Percentiles rank a stretch among this genome's conserved stretches.
Conservation (phyloP, 2,329 filamentous ascomycete genomes). For the Fusarium scirpi region DNA sequence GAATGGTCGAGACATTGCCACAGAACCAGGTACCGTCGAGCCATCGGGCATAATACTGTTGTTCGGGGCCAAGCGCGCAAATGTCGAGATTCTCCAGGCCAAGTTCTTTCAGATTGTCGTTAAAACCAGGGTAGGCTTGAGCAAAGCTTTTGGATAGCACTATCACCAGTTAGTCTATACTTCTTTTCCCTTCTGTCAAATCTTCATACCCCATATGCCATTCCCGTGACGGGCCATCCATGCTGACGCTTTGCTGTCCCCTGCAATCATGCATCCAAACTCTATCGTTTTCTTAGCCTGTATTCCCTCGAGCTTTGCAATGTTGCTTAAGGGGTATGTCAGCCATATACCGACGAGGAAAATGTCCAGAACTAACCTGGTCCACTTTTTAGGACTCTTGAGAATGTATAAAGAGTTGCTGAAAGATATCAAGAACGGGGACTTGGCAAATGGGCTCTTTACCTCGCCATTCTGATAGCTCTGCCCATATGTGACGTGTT, state of each 20-base stretch:
- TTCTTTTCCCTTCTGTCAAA: background rate
- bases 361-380: background rate
- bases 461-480: background rate
- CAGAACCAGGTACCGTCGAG: background rate
- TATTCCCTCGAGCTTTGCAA: background rate
- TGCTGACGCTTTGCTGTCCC: background rate
- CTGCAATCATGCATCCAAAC: background rate
- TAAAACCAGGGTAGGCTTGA: background rate
- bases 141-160: background rate
- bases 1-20: background rate
- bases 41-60: slow-evolving; percentile 1
- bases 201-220: slow-evolving; percentile 7
- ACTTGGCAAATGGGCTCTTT: background rate
- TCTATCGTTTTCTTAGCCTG: background rate
- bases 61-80: slow-evolving; percentile 2
- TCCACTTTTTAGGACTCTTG: background rate
- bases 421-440: background rate
- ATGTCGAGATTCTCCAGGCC: background rate
- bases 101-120: background rate
- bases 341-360: fast-evolving
- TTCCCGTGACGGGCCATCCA: slow-evolving; percentile 8
- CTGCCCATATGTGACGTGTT: background rate
- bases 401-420: background rate
- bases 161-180: background rate
- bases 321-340: background rate